Base-by-base conservation (phyloP, 2,329 filamentous ascomycete species). In the Aspergillus pseudoviridinutans region DNA sequence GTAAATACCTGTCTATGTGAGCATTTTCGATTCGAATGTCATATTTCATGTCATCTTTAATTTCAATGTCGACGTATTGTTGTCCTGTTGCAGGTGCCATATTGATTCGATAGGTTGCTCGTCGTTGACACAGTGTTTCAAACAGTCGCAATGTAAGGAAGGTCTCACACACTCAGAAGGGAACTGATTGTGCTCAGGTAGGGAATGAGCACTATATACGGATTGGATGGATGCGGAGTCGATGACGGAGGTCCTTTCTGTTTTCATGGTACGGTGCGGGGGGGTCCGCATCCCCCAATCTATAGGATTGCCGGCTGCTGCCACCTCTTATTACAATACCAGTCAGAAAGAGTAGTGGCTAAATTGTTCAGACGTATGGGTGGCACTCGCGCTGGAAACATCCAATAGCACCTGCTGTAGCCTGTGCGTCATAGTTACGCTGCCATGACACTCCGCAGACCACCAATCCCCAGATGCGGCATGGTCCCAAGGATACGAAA, bases 1-100 rank as follows among this genome's bases (percentile, higher is more conserved):
- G 20, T 32, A 35, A 22, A 27, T 57, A 61, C 58, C 58, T 59
- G 20, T 59, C 53, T 7, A 61, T 27, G 27, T 57, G 49, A 46
- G 56, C 52, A 38, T 61, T 57, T 27, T 59, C 58, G 32, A 61
- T 56, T 2, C 58, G 58, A 29, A 61, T 50, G n/a, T 61, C 58
- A 51, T 54, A 61, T 25, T 61, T 56, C 57, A 54, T 14, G 42
- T 56, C 56, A 56, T 61, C 58, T 51, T 56, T 24, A 8, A 61
- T 59, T 46, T 53, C 25, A 14, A 61, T 61, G 49, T 59, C 50
- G 32, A 61, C 28, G 41, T 25, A 55, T 41, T 57, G 55, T 9
- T 57, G 55, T 4, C 22, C 25, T 20, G 27, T 6, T 32, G 44
- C 9, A 10, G 53, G n/a, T 6, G 53, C 46, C 55, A 57, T 47